A percentile compares a stretch with the other conserved stretches of the same genome.
phyloP scores from a whole-genome alignment of 768 basidiomycete species.

The Lactarius evosmus region DNA sequence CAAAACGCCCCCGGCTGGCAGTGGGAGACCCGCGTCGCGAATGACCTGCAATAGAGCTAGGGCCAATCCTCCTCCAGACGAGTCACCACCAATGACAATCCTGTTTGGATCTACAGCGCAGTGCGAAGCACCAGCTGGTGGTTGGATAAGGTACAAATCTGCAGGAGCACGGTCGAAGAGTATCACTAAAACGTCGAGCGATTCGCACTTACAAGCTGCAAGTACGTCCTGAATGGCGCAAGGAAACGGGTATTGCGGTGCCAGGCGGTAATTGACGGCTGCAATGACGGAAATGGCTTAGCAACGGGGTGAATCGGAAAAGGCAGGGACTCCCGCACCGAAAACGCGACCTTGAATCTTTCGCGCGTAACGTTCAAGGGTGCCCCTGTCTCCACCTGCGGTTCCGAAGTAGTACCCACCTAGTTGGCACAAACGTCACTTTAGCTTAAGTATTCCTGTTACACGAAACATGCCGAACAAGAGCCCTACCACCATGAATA shows the following conservation, averaged over 20 bases:
- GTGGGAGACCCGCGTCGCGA: constrained; percentile 75
- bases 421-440: constrained; percentile 30
- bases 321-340: constrained; percentile 40
- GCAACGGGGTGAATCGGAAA: background rate
- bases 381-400: constrained; percentile 65
- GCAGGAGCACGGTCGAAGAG: background rate
- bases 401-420: constrained; percentile 82
- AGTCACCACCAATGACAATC: constrained; percentile 86
- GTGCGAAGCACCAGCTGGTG: constrained; percentile 76
- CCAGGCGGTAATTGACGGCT: constrained; percentile 79
- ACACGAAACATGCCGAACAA: constrained; percentile 26
- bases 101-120: constrained; percentile 71
- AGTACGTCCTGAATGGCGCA: constrained; percentile 84
- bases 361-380: constrained; percentile 75
- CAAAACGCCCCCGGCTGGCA: constrained; percentile 82
- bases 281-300: constrained; percentile 9
- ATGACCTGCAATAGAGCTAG: constrained; percentile 83
- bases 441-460: background rate
- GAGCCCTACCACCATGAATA: constrained; percentile 60
- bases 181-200: background rate
- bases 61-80: constrained; percentile 85
- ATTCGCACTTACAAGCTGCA: constrained; percentile 64
- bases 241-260: constrained; percentile 95
- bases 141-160: constrained; percentile 89
- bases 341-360: constrained; percentile 92